A percentile compares a stretch with the other conserved stretches of the same genome.
phyloP scores from a whole-genome alignment of 768 basidiomycete genomes.

The Pleurotus pulmonarius region DNA sequence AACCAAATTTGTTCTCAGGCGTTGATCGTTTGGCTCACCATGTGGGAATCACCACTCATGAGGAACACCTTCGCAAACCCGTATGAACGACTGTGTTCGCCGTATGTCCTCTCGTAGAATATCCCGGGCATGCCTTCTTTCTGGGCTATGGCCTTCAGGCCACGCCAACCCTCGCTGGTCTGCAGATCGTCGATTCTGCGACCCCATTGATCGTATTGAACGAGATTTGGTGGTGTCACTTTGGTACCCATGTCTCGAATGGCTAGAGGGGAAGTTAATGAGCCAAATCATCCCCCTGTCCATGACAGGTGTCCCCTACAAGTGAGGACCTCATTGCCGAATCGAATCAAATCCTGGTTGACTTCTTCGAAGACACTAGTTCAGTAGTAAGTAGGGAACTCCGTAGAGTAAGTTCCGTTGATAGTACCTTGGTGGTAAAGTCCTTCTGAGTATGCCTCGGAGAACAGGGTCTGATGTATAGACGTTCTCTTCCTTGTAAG shows the following conservation, averaged over 20 bases:
- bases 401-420: no score
- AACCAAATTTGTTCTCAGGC: neutral
- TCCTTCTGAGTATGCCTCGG: conserved; percentile 53
- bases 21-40: conserved; percentile 30
- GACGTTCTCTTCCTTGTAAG: conserved; percentile 54
- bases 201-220: conserved; percentile 77
- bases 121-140: conserved; percentile 65
- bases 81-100: conserved; percentile 57
- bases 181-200: conserved; percentile 59
- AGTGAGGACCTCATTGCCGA: conserved; percentile 54
- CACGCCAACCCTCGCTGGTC: conserved; percentile 73
- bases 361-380: conserved; percentile 44
- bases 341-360: conserved; percentile 54
- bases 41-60: conserved; percentile 60
- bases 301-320: conserved; percentile 28
- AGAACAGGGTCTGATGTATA: conserved; percentile 62
- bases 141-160: conserved; percentile 57
- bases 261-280: conserved; percentile 27
- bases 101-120: conserved; percentile 61
- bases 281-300: neutral
- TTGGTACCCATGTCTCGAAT: conserved; percentile 49
- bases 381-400: no score
- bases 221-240: conserved; percentile 46
- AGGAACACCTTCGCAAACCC: conserved; percentile 65
- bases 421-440: conserved; percentile 42